Evolutionary conservation across 768 basidiomycete genomes (phyloP), one percentile per base, ranked within the genome.

Genomic region (Lactarius sp.): DNA sequence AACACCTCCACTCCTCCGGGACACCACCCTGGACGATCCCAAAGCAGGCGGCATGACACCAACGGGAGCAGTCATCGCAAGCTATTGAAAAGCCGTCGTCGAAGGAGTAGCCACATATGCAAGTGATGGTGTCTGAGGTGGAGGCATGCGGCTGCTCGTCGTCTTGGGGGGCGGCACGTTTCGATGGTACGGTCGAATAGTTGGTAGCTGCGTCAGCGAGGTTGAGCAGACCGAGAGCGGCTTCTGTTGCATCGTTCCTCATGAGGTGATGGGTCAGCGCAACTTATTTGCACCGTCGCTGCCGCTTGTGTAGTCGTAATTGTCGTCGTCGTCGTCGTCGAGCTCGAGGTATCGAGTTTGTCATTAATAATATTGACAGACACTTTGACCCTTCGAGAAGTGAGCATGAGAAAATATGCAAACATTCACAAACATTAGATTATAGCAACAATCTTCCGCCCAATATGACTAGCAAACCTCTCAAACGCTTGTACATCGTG

Each of bases 81-180:
- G 87, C 89, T 66, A 94, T 90, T 10, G 85, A 87, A 73, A 88
- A 90, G 22, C 92, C 92, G 72, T 92, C 91, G 74, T 92, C 92
- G 70, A 84, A 80, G 52, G 79, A 75, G 64, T 82, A 82, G 6
- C 84, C 85, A 73, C 92, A 94, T 63, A 92, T 88, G 72, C 92
- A 94, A 52, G 78, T 77, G 58, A 87, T 84, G 54, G 77, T 76
- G 52, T 85, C 83, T 12, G 79, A 74, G 65, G 70, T 44, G 31
- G 55, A 59, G 3, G 12, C 49, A 61, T 54, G 44, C 20, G 51
- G 22, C 37, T 52, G 55, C 6, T 66, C 59, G 44, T 68, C 62
- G 66, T 70, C 68, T 61, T 68, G 64, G 50, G 67, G 67, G 13
- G 69, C 61, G 10, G 64, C 52, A 57, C 81, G 75, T 69, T 81